Conservation (phyloP, 768 basidiomycete genomes). For the Favolaschia claudopus region DNA sequence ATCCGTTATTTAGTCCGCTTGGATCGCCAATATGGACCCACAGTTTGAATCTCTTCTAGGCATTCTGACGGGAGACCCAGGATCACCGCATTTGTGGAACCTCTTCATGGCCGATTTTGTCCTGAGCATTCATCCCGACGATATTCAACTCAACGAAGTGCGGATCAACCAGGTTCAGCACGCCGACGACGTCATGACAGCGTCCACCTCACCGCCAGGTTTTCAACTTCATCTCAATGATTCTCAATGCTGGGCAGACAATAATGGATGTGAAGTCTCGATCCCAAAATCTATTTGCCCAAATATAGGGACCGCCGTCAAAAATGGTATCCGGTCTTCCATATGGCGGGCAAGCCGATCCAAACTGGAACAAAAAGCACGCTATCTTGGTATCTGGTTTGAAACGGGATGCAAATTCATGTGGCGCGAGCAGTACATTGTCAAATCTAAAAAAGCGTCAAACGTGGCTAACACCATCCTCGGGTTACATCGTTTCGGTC, state of each 20-base stretch:
- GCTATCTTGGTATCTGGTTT: background rate
- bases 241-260: background rate
- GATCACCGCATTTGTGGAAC: background rate
- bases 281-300: slow-evolving; percentile 5
- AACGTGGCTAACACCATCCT: background rate
- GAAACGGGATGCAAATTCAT: background rate
- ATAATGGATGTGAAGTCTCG: slow-evolving; percentile 3
- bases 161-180: background rate
- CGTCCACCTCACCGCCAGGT: background rate
- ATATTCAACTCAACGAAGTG: background rate
- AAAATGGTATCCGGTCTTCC: background rate
- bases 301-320: background rate
- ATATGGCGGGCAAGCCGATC: background rate
- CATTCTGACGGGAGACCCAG: background rate
- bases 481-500: background rate
- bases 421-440: background rate
- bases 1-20: slow-evolving; percentile 9
- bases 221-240: slow-evolving; percentile 8
- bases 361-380: background rate
- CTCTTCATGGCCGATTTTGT: background rate
- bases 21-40: background rate
- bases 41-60: background rate
- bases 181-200: slow-evolving; percentile 1
- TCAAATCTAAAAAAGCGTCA: background rate
- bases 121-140: background rate